Percentiles rank a stretch among this genome's conserved stretches.
Conservation (phyloP, 495 filamentous ascomycete genomes). For the Penicillium herquei region DNA sequence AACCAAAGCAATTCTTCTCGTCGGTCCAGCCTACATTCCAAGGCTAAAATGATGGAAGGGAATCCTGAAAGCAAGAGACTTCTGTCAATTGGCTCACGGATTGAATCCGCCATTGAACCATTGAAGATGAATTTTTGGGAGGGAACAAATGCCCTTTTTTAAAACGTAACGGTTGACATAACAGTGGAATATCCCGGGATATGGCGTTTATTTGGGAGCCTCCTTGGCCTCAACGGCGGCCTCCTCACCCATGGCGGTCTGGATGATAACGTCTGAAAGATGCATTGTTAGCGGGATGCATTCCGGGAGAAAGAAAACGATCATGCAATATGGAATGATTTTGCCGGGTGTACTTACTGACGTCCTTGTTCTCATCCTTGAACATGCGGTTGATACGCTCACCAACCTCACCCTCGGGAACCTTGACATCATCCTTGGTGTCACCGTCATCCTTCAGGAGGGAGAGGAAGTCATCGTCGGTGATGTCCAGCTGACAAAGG, state of each 20-base stretch:
- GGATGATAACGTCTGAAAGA: conserved; percentile 75
- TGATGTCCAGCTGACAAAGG: conserved; percentile 68
- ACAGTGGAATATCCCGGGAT: conserved; percentile 26
- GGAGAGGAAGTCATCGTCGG: conserved; percentile 87
- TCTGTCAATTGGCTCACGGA: conserved; percentile 29
- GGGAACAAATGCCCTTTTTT: conserved; percentile 19
- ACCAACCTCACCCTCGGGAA: conserved; percentile 85
- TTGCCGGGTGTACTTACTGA: conserved; percentile 60
- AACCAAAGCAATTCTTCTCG: conserved; percentile 40
- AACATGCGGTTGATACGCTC: conserved; percentile 76
- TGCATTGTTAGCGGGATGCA: background rate
- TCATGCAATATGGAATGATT: background rate
- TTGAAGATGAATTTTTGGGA: conserved; percentile 28
- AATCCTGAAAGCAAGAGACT: conserved; percentile 20
- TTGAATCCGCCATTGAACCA: conserved; percentile 33
- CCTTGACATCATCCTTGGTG: conserved; percentile 91
- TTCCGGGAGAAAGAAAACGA: background rate
- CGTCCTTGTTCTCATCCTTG: conserved; percentile 71
- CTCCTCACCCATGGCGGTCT: conserved; percentile 95
- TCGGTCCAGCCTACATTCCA: conserved; percentile 40
- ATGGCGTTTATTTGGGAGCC: conserved; percentile 52
- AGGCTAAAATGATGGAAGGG: conserved; percentile 27
- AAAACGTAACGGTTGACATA: conserved; percentile 36
- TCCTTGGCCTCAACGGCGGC: conserved; percentile 92
- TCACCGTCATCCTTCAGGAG: conserved; percentile 79